Base-by-base conservation (phyloP, 768 basidiomycete genomes). In the Rhodotorula kratochvilovae region DNA sequence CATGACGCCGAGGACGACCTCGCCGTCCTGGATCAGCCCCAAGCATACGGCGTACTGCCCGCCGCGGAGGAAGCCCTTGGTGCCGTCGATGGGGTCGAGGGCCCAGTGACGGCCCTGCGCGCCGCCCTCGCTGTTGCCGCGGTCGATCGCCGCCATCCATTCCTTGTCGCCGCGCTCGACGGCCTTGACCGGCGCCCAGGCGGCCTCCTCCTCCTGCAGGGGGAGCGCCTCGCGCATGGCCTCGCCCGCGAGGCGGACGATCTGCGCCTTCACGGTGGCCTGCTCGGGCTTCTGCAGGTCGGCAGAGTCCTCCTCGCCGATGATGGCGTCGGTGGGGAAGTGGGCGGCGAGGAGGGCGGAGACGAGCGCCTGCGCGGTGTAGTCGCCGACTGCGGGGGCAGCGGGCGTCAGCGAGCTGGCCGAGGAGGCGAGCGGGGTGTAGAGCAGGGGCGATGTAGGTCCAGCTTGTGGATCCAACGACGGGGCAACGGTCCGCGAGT, bases 11-110 rank as follows among this genome's bases (percentile, higher is more conserved):
- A 96, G 83, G 78, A 91, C 84, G 46, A 92, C 90, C 62, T 87
- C 80, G 0, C 89, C 85, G 73, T 93, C 87, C 54, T 90, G 84
- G 77, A 95, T 87, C 65, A 96, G 83, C 0, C 92, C 89, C 17
- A 96, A 81, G 80, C 93, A 95, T 29, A 96, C 90, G 10, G 92
- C 92, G 78, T 92, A 96, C 80, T 96, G 93, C 68, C 89, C 91
- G 7, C 91, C 91, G 8, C 93, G 86, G 31, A 95, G 83, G 83
- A 96, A 94, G 2, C 92, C 93, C 78, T 91, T 92, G 16, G 92
- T 96, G 13, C 93, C 93, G 80, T 95, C 92, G 68, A 96, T 92
- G 61, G 90, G 89, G 79, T 90, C 90, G 61, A 91, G 86, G 2
- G 89, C 90, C 90, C 90, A 92, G 84, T 90, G 88, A 90, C 91